Conservation (phyloP, 257 asterid species). For the Anisodus tanguticus region DNA sequence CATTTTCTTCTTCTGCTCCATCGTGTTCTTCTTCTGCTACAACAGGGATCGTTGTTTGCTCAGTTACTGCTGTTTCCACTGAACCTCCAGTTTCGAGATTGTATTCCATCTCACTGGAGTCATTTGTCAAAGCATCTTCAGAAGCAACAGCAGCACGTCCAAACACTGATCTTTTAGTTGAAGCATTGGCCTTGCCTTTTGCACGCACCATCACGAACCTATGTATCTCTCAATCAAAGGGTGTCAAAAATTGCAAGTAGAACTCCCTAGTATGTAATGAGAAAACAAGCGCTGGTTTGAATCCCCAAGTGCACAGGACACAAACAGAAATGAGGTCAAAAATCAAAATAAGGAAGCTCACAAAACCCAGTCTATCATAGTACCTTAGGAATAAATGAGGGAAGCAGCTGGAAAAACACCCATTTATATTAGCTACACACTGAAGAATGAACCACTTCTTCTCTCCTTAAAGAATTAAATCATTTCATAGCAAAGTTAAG, state of each 20-base stretch:
- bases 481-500: background rate
- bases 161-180: background rate
- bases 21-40: constrained; percentile 10
- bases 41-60: background rate
- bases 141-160: constrained; percentile 13
- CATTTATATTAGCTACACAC: background rate
- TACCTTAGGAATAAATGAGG: background rate
- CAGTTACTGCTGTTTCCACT: background rate
- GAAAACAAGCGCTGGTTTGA: background rate
- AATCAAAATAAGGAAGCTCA: background rate
- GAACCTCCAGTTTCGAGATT: constrained; percentile 7
- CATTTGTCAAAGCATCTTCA: constrained; percentile 1
- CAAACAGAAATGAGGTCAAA: constrained; percentile 1
- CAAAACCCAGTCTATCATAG: background rate
- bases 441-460: background rate
- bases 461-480: background rate
- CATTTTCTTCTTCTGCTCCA: constrained; percentile 22
- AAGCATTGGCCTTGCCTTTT: constrained; percentile 20
- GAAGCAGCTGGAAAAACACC: constrained; percentile 21
- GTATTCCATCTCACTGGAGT: constrained; percentile 15
- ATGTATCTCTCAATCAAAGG: constrained; percentile 18
- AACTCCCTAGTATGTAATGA: background rate
- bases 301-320: background rate
- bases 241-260: background rate
- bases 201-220: constrained; percentile 16